phyloP scores from a whole-genome alignment of 2,329 filamentous ascomycete genomes.

The Cylindrodendrum hubeiense region DNA sequence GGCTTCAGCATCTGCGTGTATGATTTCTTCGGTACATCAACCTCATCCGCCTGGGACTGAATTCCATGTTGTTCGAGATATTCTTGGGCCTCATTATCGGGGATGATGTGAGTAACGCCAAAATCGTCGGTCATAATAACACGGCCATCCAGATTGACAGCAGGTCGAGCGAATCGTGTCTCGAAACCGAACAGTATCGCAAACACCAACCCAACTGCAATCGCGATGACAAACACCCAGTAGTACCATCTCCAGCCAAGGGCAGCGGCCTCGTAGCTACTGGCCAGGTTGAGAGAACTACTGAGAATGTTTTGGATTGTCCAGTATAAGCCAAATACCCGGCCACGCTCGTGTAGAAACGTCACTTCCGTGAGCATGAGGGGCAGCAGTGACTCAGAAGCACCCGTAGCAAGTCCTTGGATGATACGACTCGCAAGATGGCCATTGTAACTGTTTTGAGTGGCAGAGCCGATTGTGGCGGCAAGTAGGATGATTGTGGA shows the following conservation, averaged over 20 bases:
- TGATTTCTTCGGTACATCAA: not conserved
- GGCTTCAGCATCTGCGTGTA: conserved; percentile 12
- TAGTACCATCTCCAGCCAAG: conserved; percentile 24
- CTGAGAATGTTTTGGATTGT: conserved; percentile 13
- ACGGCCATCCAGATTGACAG: conserved; percentile 10
- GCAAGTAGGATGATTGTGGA: conserved; percentile 4
- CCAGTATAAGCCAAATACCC: conserved; percentile 21
- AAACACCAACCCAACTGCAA: conserved; percentile 13
- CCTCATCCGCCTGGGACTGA: not conserved
- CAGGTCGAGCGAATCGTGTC: conserved; percentile 17
- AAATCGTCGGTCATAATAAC: conserved; percentile 21
- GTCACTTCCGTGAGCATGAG: conserved; percentile 23
- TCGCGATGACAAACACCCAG: conserved; percentile 23
- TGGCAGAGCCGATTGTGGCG: not conserved
- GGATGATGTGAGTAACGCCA: conserved; percentile 12
- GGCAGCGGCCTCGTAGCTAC: conserved; percentile 9
- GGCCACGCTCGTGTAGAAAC: conserved; percentile 17
- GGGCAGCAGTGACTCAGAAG: conserved; percentile 14
- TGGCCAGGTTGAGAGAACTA: conserved; percentile 4
- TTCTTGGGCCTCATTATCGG: conserved; percentile 14
- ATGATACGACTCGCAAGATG: conserved; percentile 3
- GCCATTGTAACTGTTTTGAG: not conserved
- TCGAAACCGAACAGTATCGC: conserved; percentile 13
- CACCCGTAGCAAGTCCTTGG: conserved; percentile 9
- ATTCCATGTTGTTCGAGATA: conserved; percentile 5